Percentiles rank a stretch among this genome's conserved stretches.
phyloP scores from a whole-genome alignment of 1,139 yeast genomes.

The Candida albicans region DNA sequence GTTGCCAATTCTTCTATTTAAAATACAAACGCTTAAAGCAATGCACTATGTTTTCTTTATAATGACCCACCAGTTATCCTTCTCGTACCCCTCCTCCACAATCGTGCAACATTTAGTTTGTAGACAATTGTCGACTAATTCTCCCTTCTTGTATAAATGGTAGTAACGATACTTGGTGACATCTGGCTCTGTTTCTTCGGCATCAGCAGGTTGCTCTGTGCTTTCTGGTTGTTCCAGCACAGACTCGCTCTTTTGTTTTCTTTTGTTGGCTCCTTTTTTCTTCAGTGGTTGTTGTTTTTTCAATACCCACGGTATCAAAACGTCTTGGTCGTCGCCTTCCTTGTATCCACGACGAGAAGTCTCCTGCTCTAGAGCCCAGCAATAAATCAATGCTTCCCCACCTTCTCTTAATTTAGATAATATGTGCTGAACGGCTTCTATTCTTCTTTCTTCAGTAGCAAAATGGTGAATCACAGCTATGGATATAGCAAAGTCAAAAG shows the following conservation, averaged over 20 bases:
- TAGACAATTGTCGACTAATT: conserved; percentile 65
- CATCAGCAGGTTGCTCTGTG: conserved; percentile 13
- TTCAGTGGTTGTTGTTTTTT: conserved; percentile 42
- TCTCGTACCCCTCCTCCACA: conserved; percentile 78
- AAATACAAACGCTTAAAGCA: neutral
- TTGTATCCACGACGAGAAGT: conserved; percentile 83
- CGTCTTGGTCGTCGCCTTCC: conserved; percentile 89
- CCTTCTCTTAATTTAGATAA: conserved; percentile 55
- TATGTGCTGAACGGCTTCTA: conserved; percentile 70
- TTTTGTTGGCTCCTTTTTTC: conserved; percentile 14
- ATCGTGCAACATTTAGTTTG: conserved; percentile 66
- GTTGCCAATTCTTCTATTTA: neutral
- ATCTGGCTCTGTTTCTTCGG: conserved; percentile 18
- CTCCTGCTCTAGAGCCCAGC: conserved; percentile 96
- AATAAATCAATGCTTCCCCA: conserved; percentile 78
- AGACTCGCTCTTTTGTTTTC: neutral
- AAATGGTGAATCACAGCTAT: conserved; percentile 97
- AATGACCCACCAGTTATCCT: conserved; percentile 88
- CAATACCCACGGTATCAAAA: conserved; percentile 92
- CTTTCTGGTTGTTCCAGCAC: neutral
- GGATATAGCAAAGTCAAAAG: conserved; percentile 88
- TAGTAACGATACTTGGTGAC: conserved; percentile 79
- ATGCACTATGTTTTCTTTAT: conserved; percentile 21
- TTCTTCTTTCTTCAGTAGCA: conserved; percentile 76
- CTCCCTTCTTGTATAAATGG: conserved; percentile 83